Evolutionary conservation across 768 basidiomycete species (phyloP).

Genomic region (Fibroporia radiculosa): DNA sequence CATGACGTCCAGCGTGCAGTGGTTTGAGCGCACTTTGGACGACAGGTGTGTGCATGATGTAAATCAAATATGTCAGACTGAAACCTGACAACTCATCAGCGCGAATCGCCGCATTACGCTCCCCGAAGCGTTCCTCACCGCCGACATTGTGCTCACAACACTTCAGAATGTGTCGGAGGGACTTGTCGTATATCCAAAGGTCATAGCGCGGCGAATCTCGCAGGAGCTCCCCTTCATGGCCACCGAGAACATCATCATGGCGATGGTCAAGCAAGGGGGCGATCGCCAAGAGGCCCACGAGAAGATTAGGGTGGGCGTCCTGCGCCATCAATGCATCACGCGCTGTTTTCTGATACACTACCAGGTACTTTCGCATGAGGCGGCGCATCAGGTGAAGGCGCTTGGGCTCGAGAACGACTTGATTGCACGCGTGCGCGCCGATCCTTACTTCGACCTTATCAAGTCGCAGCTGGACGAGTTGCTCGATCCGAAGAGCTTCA

Average conservation of each 20-base stretch:
- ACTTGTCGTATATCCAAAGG: slow-evolving; percentile 97
- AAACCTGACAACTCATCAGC: slow-evolving; percentile 30
- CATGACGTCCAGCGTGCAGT: slow-evolving; percentile 92
- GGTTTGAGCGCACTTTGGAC: slow-evolving; percentile 97
- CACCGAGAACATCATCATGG: slow-evolving; percentile 99
- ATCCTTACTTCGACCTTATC: slow-evolving; percentile 88
- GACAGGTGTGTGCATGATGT: slow-evolving; percentile 53
- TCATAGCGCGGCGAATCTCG: slow-evolving; percentile 84
- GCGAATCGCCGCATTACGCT: slow-evolving; percentile 95
- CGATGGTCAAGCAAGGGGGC: slow-evolving; percentile 88
- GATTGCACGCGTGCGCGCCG: slow-evolving; percentile 74
- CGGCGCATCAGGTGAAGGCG: slow-evolving; percentile 89
- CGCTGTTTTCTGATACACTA: slow-evolving; percentile 8
- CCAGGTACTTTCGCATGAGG: slow-evolving; percentile 89
- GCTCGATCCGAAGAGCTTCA: slow-evolving; percentile 81
- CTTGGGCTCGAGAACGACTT: slow-evolving; percentile 94
- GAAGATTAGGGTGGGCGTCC: slow-evolving; percentile 66
- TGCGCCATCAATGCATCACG: slow-evolving; percentile 47
- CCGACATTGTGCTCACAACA: slow-evolving; percentile 93
- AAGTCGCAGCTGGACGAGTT: slow-evolving; percentile 68
- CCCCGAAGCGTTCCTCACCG: slow-evolving; percentile 94
- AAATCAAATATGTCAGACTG: not conserved
- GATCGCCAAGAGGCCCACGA: slow-evolving; percentile 97
- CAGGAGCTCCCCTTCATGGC: slow-evolving; percentile 99
- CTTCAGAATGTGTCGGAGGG: slow-evolving; percentile 97